Percentiles rank a stretch among this genome's conserved stretches.
phyloP scores from a whole-genome alignment of 305 asterid species.

The Salvia sclarea region DNA sequence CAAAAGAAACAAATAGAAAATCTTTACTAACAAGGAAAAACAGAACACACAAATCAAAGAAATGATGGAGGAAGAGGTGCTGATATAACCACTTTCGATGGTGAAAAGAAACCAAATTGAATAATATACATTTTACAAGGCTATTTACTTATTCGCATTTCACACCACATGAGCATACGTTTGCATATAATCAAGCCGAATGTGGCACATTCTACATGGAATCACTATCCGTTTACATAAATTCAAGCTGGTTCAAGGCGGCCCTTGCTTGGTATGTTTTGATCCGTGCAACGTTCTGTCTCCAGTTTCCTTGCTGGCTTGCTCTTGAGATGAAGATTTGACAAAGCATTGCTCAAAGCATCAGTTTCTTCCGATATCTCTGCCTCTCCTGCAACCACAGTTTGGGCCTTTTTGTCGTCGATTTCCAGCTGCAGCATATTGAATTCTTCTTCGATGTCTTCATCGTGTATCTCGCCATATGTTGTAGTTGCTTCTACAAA shows the following conservation, averaged over 20 bases:
- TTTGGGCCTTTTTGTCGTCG: slow-evolving; percentile 21
- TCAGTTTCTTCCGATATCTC: slow-evolving; percentile 42
- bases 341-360: slow-evolving; percentile 51
- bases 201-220: too few relatives aligned
- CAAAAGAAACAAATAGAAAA: too few relatives aligned
- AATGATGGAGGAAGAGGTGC: too few relatives aligned
- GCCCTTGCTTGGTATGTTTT: slow-evolving; percentile 28
- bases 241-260: slow-evolving; percentile 51
- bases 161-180: too few relatives aligned
- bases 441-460: slow-evolving; percentile 71
- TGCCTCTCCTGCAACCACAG: slow-evolving; percentile 19
- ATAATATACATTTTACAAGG: background rate
- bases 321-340: slow-evolving; percentile 50
- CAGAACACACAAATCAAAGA: too few relatives aligned
- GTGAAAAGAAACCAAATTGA: too few relatives aligned
- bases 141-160: background rate
- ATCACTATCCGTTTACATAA: background rate
- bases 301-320: slow-evolving; percentile 30
- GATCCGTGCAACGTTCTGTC: slow-evolving; percentile 22
- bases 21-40: too few relatives aligned
- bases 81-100: too few relatives aligned
- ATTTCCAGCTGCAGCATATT: slow-evolving; percentile 56
- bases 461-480: slow-evolving; percentile 50
- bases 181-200: too few relatives aligned
- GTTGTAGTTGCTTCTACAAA: slow-evolving; percentile 47